Conservation (phyloP, 2,329 filamentous ascomycete genomes). For the Penicillium griseofulvum region DNA sequence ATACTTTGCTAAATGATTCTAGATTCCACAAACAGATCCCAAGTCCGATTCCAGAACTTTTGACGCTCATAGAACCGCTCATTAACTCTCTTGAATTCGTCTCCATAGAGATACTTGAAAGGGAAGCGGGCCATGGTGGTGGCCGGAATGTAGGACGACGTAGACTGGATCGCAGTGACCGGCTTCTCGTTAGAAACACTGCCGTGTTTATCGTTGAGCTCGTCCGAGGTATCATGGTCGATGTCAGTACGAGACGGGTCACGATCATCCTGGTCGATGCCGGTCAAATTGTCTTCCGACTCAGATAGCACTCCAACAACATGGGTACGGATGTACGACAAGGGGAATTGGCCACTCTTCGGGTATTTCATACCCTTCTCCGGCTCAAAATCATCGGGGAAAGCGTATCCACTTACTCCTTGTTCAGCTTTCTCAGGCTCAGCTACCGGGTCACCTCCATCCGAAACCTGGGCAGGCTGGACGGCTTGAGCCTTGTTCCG, state of each 20-base stretch:
- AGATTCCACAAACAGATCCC: conserved; percentile 68
- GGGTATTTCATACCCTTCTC: neutral
- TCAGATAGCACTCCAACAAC: neutral
- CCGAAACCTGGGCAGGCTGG: neutral
- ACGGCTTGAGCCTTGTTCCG: neutral
- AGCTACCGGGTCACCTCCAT: neutral
- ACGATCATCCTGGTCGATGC: neutral
- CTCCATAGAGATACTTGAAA: conserved; percentile 41
- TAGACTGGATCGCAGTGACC: neutral
- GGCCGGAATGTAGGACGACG: conserved; percentile 41
- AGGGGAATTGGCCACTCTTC: neutral
- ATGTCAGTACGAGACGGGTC: neutral
- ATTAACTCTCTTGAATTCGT: conserved; percentile 34
- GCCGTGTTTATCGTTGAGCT: neutral
- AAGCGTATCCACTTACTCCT: conserved; percentile 3
- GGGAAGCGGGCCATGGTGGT: conserved; percentile 42
- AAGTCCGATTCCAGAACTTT: conserved; percentile 56
- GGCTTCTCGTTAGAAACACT: neutral
- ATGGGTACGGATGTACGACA: conserved; percentile 4
- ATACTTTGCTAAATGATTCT: neutral
- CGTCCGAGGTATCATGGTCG: neutral
- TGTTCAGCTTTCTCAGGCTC: neutral
- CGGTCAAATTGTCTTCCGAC: conserved; percentile 1
- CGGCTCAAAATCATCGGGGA: neutral
- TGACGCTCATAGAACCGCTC: conserved; percentile 41